phyloP scores from a whole-genome alignment of 306 rosid species.

The Trifolium subterraneum region DNA sequence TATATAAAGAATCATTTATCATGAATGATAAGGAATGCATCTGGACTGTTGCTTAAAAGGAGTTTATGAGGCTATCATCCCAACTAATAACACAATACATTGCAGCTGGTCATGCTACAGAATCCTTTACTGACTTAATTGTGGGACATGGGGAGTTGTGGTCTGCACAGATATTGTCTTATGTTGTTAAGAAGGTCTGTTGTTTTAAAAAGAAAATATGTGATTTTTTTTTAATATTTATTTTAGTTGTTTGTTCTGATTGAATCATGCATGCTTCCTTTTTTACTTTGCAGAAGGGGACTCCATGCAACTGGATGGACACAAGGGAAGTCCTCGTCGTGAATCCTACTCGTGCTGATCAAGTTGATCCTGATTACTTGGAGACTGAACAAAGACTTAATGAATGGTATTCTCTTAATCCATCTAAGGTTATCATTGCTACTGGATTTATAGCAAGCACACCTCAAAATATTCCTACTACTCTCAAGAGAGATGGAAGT shows the following conservation, averaged over 20 bases:
- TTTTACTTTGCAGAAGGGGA: slow-evolving; percentile 62
- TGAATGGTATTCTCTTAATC: slow-evolving; percentile 75
- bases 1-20: slow-evolving; percentile 1
- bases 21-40: slow-evolving; percentile 6
- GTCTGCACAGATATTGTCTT: slow-evolving; percentile 84
- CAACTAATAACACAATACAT: slow-evolving; percentile 42
- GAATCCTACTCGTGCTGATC: slow-evolving; percentile 74
- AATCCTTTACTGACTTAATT: slow-evolving; percentile 88
- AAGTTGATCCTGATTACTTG: slow-evolving; percentile 80
- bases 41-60: slow-evolving; percentile 14
- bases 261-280: slow-evolving; percentile 23
- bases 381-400: slow-evolving; percentile 62
- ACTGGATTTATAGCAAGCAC: slow-evolving; percentile 97
- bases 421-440: slow-evolving; percentile 68
- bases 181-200: slow-evolving; percentile 67
- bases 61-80: slow-evolving; percentile 2
- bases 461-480: slow-evolving; percentile 77
- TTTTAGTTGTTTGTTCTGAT: slow-evolving; percentile 36
- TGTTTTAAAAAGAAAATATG: slow-evolving; percentile 11
- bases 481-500: slow-evolving; percentile 98
- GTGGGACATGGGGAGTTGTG: slow-evolving; percentile 95
- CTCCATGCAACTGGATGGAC: slow-evolving; percentile 88
- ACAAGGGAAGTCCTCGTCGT: slow-evolving; percentile 92
- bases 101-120: slow-evolving; percentile 97
- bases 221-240: slow-evolving; percentile 11